These are phyloP conservation scores for Fennellomyces sp. DNA, from an alignment of 371 early-diverging fungal species.

Conservation along the genomic window DNA sequence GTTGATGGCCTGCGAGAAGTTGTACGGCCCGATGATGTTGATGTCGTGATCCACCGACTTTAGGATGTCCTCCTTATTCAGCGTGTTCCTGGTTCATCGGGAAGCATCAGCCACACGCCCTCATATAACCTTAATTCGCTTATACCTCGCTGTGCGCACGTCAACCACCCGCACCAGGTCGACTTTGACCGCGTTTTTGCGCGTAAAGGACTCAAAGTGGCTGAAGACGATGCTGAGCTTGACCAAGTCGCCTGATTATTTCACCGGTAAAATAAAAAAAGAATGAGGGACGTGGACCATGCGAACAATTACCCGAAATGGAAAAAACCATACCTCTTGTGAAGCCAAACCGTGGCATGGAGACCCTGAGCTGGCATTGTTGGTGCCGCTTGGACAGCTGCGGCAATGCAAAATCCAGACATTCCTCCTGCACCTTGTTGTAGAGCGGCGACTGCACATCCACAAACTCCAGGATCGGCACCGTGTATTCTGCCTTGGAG, in stretches of 20 bases:
- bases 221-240: slow-evolving; percentile 33
- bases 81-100: slow-evolving; percentile 7
- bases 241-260: slow-evolving; percentile 41
- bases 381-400: slow-evolving; percentile 21
- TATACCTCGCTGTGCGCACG: slow-evolving; percentile 30
- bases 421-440: slow-evolving; percentile 31
- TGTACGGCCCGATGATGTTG: slow-evolving; percentile 18
- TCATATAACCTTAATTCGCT: neutral
- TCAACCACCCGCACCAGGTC: slow-evolving; percentile 40
- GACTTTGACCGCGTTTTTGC: slow-evolving; percentile 29
- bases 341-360: slow-evolving; percentile 46
- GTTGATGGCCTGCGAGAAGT: slow-evolving; percentile 25
- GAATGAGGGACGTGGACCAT: too few relatives aligned
- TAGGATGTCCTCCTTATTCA: slow-evolving; percentile 20
- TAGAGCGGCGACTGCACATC: slow-evolving; percentile 34
- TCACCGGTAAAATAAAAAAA: neutral
- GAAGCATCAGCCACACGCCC: neutral
- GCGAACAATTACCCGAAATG: neutral
- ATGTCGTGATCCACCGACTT: slow-evolving; percentile 21
- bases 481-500: slow-evolving; percentile 39
- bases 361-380: slow-evolving; percentile 32
- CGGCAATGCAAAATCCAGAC: slow-evolving; percentile 19
- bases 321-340: slow-evolving; percentile 39
- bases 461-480: slow-evolving; percentile 44
- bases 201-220: slow-evolving; percentile 32